phyloP scores from a whole-genome alignment of 2,329 filamentous ascomycete species.

The Sclerotinia glacialis region DNA sequence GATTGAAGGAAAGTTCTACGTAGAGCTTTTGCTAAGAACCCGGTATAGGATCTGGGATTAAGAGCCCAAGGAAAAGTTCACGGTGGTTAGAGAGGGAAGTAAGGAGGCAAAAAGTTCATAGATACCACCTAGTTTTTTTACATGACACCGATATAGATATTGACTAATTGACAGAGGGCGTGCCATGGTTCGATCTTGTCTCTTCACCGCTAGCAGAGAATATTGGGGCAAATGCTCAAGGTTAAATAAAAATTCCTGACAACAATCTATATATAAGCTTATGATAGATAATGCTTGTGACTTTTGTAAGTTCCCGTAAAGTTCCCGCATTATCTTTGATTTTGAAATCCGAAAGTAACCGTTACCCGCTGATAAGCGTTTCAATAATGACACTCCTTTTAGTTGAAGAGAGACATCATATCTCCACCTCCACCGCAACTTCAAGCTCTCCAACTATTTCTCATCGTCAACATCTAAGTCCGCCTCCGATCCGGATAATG shows the following conservation, averaged over 20 bases:
- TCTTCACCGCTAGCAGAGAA: neutral
- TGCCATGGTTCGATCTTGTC: conserved; percentile 1
- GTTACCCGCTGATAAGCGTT: conserved; percentile 3
- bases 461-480: neutral
- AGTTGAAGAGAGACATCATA: neutral
- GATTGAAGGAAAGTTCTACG: conserved; percentile 29
- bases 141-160: conserved; percentile 1
- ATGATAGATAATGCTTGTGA: conserved; percentile 9
- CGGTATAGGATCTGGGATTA: neutral
- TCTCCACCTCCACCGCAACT: too few species aligned
- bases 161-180: neutral
- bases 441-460: neutral
- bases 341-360: conserved; percentile 1
- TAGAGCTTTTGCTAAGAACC: neutral
- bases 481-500: neutral
- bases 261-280: conserved; percentile 5
- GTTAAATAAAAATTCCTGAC: neutral
- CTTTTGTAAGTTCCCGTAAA: too few species aligned
- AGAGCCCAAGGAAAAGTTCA: neutral
- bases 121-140: conserved; percentile 19
- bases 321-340: neutral
- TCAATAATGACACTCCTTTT: neutral
- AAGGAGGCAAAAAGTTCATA: neutral
- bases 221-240: neutral
- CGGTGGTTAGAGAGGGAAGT: neutral